Conservation (phyloP, 257 asterid species). For the Nicotiana otophora region DNA sequence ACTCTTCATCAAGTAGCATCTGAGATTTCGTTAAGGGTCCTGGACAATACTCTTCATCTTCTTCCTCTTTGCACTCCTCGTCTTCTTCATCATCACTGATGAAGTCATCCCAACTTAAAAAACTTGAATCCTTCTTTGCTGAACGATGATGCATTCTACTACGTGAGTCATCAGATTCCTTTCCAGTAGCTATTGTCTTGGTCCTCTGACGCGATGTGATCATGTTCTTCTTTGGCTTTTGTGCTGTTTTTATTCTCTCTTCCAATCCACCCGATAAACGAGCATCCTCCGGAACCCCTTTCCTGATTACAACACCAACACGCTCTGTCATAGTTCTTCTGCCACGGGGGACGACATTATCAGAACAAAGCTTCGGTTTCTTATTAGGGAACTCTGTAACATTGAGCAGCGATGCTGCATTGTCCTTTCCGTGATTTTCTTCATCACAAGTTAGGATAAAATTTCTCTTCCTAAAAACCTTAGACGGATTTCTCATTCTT, state of each 20-base stretch:
- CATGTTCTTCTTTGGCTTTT: conserved; percentile 3
- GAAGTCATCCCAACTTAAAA: background rate
- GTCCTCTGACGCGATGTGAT: conserved; percentile 7
- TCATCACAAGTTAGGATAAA: conserved; percentile 36
- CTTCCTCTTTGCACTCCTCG: conserved; percentile 16
- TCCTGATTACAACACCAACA: conserved; percentile 11
- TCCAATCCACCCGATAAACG: background rate
- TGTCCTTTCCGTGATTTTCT: conserved; percentile 33
- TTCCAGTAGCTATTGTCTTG: conserved; percentile 9
- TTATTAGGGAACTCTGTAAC: conserved; percentile 9
- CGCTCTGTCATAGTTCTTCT: conserved; percentile 11
- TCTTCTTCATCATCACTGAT: conserved; percentile 18
- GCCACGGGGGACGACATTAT: conserved; percentile 13
- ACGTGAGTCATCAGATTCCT: conserved; percentile 20
- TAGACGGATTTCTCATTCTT: conserved; percentile 24
- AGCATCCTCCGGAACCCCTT: conserved; percentile 5
- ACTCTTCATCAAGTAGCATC: background rate
- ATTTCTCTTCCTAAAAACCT: conserved; percentile 33
- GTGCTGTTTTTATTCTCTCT: background rate
- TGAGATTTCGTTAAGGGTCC: conserved; percentile 13
- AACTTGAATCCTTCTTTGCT: conserved; percentile 15
- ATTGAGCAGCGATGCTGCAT: conserved; percentile 8
- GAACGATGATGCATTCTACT: conserved; percentile 6
- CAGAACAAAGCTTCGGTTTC: conserved; percentile 10
- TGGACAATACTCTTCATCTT: conserved; percentile 14